phyloP scores from a whole-genome alignment of 768 basidiomycete species.

The Tylopilus felleus region DNA sequence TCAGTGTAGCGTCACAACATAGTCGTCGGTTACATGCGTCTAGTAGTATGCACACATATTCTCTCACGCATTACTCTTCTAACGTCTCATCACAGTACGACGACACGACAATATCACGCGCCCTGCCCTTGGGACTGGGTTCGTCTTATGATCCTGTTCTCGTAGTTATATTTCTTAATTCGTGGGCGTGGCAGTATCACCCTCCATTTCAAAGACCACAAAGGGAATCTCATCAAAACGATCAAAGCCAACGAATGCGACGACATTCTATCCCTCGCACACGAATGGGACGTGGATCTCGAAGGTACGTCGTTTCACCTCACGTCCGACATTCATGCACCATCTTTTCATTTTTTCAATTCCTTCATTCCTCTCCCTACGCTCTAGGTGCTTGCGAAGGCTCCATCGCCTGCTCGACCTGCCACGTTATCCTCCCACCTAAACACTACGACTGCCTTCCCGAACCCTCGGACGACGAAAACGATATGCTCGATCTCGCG shows the following conservation, averaged over 20 bases:
- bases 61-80: neutral
- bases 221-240: constrained; percentile 76
- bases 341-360: too few species aligned
- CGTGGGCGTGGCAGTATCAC: constrained; percentile 57
- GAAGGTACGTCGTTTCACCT: constrained; percentile 59
- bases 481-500: constrained; percentile 97
- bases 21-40: constrained; percentile 18
- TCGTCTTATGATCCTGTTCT: constrained; percentile 10
- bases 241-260: constrained; percentile 94
- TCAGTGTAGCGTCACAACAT: neutral
- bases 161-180: neutral
- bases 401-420: constrained; percentile 95
- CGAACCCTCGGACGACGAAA: constrained; percentile 97
- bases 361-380: neutral
- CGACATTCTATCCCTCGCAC: constrained; percentile 85
- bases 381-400: constrained; percentile 89
- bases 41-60: constrained; percentile 6
- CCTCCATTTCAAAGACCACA: constrained; percentile 85
- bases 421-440: constrained; percentile 70
- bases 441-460: constrained; percentile 81
- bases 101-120: constrained; percentile 52
- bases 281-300: constrained; percentile 93
- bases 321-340: neutral
- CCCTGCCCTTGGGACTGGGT: constrained; percentile 71
- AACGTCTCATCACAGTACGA: constrained; percentile 5